A percentile compares a stretch with the other conserved stretches of the same genome.
Conservation (phyloP, 1,284 basidiomycete species). For the Coriolopsis trogii region DNA sequence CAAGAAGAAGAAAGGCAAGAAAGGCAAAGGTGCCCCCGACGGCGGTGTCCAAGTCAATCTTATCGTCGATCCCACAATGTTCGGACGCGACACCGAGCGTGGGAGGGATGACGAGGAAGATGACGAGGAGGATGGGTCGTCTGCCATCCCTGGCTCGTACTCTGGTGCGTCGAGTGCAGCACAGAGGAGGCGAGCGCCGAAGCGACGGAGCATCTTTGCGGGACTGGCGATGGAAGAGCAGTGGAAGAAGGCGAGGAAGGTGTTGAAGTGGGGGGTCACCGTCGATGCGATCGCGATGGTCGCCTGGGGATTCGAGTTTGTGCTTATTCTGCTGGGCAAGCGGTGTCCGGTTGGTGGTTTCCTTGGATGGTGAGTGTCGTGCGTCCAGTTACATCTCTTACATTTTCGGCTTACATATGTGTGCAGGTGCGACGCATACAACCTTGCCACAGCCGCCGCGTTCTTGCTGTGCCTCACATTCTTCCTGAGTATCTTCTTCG, state of each 20-base stretch:
- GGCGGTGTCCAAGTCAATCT: conserved; percentile 69
- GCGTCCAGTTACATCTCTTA: neutral
- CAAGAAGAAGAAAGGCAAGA: conserved; percentile 41
- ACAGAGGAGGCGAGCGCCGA: conserved; percentile 32
- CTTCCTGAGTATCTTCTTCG: conserved; percentile 60
- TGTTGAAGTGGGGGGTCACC: conserved; percentile 53
- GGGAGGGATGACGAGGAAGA: conserved; percentile 41
- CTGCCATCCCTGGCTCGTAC: conserved; percentile 30
- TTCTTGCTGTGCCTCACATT: conserved; percentile 60
- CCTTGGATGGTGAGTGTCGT: conserved; percentile 58
- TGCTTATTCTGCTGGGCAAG: conserved; percentile 61
- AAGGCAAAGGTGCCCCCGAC: conserved; percentile 32
- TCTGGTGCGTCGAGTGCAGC: conserved; percentile 29
- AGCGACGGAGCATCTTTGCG: conserved; percentile 54
- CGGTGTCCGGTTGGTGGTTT: conserved; percentile 63
- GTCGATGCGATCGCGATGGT: conserved; percentile 53
- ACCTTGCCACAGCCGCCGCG: conserved; percentile 61
- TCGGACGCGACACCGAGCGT: conserved; percentile 39
- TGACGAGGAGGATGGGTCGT: conserved; percentile 26
- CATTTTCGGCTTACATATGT: neutral
- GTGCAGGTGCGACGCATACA: conserved; percentile 73
- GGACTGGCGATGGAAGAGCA: conserved; percentile 65
- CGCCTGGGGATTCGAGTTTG: conserved; percentile 61
- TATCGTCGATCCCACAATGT: conserved; percentile 67
- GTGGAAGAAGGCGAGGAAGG: conserved; percentile 58